These are phyloP conservation scores for Triticum turgidum DNA, from an alignment of 176 grass and related monocot species.

Conservation along the genomic window DNA sequence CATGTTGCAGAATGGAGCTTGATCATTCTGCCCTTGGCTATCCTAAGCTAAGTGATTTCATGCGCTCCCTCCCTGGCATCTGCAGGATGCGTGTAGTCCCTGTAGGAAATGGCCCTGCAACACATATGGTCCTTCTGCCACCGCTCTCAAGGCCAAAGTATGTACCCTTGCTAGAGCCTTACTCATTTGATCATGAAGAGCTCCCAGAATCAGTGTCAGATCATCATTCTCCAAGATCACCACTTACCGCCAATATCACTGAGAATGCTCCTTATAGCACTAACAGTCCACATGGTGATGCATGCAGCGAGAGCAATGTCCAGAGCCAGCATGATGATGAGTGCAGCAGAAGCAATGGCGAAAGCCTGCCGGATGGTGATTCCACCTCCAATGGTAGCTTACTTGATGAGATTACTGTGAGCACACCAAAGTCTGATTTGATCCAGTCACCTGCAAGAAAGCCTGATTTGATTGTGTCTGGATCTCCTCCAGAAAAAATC, in stretches of 20 bases:
- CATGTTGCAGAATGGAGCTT: slow-evolving; percentile 61
- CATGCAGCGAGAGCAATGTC: slow-evolving; percentile 40
- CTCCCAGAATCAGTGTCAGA: slow-evolving; percentile 52
- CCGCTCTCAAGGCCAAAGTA: slow-evolving; percentile 40
- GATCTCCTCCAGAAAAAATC: background rate
- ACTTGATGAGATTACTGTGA: slow-evolving; percentile 33
- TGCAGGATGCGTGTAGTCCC: slow-evolving; percentile 63
- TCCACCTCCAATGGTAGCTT: slow-evolving; percentile 43
- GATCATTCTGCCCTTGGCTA: slow-evolving; percentile 56
- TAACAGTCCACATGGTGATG: slow-evolving; percentile 42
- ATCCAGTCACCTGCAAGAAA: slow-evolving; percentile 4
- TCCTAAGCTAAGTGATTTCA: slow-evolving; percentile 67
- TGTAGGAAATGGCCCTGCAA: slow-evolving; percentile 52
- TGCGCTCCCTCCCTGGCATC: slow-evolving; percentile 59
- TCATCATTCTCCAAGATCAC: slow-evolving; percentile 44
- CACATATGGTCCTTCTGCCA: slow-evolving; percentile 63
- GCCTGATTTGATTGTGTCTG: background rate
- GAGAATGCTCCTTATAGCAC: slow-evolving; percentile 17
- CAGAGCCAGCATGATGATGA: slow-evolving; percentile 37
- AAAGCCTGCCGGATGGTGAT: slow-evolving; percentile 40
- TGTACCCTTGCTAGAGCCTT: slow-evolving; percentile 49
- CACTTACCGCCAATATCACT: slow-evolving; percentile 25
- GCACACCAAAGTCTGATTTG: slow-evolving; percentile 28
- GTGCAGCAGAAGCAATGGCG: slow-evolving; percentile 24
- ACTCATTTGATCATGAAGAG: slow-evolving; percentile 39